Percentiles rank a stretch among this genome's conserved stretches.
phyloP scores from a whole-genome alignment of 306 rosid genomes.

The Benincasa hispida region DNA sequence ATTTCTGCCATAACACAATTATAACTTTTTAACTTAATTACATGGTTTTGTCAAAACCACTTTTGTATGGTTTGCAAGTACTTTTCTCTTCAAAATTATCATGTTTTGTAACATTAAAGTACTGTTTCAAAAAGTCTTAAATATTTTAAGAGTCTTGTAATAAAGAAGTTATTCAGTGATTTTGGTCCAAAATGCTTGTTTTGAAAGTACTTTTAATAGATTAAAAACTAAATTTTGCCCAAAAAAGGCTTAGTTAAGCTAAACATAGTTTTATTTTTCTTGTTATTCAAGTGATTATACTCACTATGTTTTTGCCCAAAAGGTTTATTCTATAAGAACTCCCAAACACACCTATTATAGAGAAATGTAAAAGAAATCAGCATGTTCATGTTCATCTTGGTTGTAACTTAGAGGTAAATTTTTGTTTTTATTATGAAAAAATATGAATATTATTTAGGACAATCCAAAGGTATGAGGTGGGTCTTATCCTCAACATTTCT shows the following conservation, averaged over 20 bases:
- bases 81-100: neutral
- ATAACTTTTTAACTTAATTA: neutral
- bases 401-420: neutral
- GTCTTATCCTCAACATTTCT: neutral
- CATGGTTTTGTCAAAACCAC: neutral
- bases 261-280: neutral
- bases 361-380: neutral
- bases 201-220: neutral
- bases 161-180: neutral
- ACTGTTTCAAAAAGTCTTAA: neutral
- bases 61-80: no score
- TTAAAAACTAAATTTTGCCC: no score
- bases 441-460: neutral
- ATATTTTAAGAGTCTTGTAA: neutral
- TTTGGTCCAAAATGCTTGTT: no score
- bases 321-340: neutral
- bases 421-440: neutral
- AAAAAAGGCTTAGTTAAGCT: neutral
- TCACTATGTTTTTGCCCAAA: neutral
- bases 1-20: conserved; percentile 31
- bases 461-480: no score
- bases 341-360: neutral
- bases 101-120: no score
- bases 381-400: neutral
- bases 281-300: no score